Conservation (phyloP, 768 basidiomycete species). For the Pleurotus eryngii region DNA sequence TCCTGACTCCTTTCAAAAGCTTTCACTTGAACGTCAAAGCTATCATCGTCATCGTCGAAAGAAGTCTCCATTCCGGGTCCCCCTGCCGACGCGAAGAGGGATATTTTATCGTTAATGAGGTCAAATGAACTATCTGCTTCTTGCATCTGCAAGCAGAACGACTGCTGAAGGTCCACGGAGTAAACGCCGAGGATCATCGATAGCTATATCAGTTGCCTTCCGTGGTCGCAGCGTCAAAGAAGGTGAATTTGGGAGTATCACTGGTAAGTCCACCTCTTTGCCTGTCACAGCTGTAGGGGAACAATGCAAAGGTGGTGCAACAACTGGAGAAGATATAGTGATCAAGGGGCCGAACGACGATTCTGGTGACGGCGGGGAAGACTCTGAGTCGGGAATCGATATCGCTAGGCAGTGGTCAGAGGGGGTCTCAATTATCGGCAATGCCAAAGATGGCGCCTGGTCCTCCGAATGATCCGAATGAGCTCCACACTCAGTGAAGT, state of each 20-base stretch:
- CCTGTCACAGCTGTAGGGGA: neutral
- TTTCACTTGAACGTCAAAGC: conserved; percentile 29
- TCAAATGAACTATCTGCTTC: conserved; percentile 48
- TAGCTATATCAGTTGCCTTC: neutral
- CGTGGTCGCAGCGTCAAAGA: neutral
- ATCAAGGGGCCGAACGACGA: neutral
- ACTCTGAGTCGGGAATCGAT: neutral
- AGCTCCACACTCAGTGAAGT: neutral
- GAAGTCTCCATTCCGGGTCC: conserved; percentile 31
- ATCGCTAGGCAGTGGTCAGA: neutral
- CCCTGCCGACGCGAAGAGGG: conserved; percentile 31
- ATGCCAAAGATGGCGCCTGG: neutral
- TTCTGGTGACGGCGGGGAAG: neutral
- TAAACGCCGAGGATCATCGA: conserved; percentile 28
- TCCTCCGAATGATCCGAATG: neutral
- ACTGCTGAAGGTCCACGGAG: conserved; percentile 44
- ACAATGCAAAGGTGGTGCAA: neutral
- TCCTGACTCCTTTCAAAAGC: too few species aligned
- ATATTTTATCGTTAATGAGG: conserved; percentile 49
- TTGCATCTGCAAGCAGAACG: conserved; percentile 45
- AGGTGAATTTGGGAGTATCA: neutral
- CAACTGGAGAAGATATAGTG: conserved; percentile 8
- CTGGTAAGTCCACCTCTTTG: neutral
- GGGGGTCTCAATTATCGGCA: neutral
- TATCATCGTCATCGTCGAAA: conserved; percentile 36